Evolutionary conservation across 2,329 filamentous ascomycete genomes (phyloP).

Genomic region (Penicillium sp.): DNA sequence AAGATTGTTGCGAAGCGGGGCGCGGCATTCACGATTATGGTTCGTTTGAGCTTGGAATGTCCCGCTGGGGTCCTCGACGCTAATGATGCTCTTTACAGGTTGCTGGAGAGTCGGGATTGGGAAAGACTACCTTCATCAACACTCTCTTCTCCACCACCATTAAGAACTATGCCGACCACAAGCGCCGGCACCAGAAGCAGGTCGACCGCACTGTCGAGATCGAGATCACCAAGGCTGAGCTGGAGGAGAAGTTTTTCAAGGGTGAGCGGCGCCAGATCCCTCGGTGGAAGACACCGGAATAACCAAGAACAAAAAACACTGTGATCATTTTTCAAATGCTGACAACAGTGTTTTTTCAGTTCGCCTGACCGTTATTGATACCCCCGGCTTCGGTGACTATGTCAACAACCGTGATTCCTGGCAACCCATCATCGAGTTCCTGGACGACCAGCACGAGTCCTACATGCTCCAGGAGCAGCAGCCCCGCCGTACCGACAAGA

Average conservation of each 20-base stretch:
- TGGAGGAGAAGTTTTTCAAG: constrained; percentile 99
- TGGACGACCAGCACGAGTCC: constrained; percentile 99
- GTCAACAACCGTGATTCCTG: constrained; percentile 99
- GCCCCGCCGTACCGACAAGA: constrained; percentile 96
- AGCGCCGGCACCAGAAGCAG: constrained; percentile 98
- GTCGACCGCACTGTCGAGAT: constrained; percentile 99
- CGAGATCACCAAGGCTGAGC: constrained; percentile 98
- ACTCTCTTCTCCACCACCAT: constrained; percentile 99
- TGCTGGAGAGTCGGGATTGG: constrained; percentile 95
- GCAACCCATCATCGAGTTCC: constrained; percentile 99
- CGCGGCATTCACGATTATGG: constrained; percentile 99
- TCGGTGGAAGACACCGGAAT: background rate
- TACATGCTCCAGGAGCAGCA: constrained; percentile 99
- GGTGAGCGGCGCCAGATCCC: constrained; percentile 58
- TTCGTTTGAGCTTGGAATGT: constrained; percentile 50
- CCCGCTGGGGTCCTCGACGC: constrained; percentile 11
- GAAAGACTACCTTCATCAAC: constrained; percentile 99
- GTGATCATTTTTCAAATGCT: constrained; percentile 1
- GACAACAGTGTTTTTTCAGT: constrained; percentile 59
- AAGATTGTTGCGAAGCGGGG: constrained; percentile 81
- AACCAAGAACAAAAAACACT: background rate
- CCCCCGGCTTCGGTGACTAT: constrained; percentile 98
- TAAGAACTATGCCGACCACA: constrained; percentile 99
- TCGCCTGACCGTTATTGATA: constrained; percentile 97
- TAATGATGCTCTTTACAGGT: constrained; percentile 62